Evolutionary conservation across 805 yeast genomes (phyloP), one percentile per base, ranked within the genome.

Genomic region (Maudiozyma serrabonitensis): DNA sequence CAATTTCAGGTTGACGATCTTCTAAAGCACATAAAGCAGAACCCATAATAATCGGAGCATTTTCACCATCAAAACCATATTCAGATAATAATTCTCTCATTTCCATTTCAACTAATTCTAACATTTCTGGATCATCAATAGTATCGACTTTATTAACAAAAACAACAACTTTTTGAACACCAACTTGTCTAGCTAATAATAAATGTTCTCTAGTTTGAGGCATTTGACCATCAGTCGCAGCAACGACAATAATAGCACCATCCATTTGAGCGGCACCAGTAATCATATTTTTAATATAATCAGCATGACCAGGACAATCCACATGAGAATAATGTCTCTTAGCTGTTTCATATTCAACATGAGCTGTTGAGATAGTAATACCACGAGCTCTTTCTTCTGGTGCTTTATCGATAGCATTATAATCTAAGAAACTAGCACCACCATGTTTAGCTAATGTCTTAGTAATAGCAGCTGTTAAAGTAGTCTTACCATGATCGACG

Each of bases 251-350:
- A 63, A 91, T 90, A 59, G 97, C 98, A 78, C 98, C 97, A 72
- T 91, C 98, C 97, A 90, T 90, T 72, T 91, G 96, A 63, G 98
- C 96, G 64, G 98, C 97, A 83, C 98, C 98, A 59, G 96, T 88
- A 71, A 91, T 91, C 98, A 91, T 91, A 74, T 91, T 91, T 78
- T 91, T 91, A 74, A 91, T 91, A 75, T 90, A 91, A 79, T 91
- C 98, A 57, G 95, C 93, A 80, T 91, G 98, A 66, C 98, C 98
- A 50, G 97, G 97, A 70, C 96, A 88, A 78, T 90, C 98, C 60
- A 90, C 96, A 71, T 90, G 97, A 61, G 98, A 91, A 67, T 90
- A 90, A 72, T 91, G 98, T 74, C 97, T 85, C 69, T 84, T 87
- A 31, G 75, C 88, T 55, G 98, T 91, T 72, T 88, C 95, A 74